Evolutionary conservation across 768 basidiomycete genomes (phyloP), one percentile per base, ranked within the genome.

Genomic region (Stropharia rugosoannulata): DNA sequence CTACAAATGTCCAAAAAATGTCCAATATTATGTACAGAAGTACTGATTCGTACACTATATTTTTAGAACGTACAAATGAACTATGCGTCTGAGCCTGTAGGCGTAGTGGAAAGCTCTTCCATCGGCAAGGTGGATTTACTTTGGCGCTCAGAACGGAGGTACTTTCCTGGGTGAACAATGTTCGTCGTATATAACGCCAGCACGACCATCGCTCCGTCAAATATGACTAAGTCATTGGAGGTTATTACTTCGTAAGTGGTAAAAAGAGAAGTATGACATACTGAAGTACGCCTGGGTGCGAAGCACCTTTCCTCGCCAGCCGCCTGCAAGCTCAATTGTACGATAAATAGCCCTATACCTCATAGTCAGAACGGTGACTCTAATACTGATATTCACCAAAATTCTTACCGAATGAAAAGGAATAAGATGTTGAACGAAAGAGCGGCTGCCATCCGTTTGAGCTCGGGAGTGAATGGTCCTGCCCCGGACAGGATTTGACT

Each of bases 301-400:
- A 37, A 76, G 74, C 50, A 79, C 70, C 5, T 62, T 59, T 4
- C 78, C 76, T 19, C 59, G 59, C 78, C 78, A 79, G 5, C 77
- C 73, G 41, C 74, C 73, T 5, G 66, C 48, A 2, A 80, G 68
- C 59, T 78, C 77, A 40, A 75, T 67, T 3, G 72, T 74, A 37
- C 77, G 71, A 62, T 79, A 79, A 13, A 79, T 64, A 6, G 71
- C 67, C 38, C 76, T 80, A 40, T 32, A 13, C 11, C 25, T n/a
- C 15, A 8, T 41, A 35, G 32, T 10, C 12, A 39, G 5, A 44
- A 10, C 16, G 5, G 9, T 19, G 32, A n/a, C 32, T 12, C 39
- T 35, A 45, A 41, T 35, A 39, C 58, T n/a, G n/a, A 12, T 19
- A 46, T 6, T 25, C 10, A 3, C 15, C 10, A 18, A 6, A 12